Conservation (phyloP, 2,329 filamentous ascomycete genomes). For the Calycina marina region DNA sequence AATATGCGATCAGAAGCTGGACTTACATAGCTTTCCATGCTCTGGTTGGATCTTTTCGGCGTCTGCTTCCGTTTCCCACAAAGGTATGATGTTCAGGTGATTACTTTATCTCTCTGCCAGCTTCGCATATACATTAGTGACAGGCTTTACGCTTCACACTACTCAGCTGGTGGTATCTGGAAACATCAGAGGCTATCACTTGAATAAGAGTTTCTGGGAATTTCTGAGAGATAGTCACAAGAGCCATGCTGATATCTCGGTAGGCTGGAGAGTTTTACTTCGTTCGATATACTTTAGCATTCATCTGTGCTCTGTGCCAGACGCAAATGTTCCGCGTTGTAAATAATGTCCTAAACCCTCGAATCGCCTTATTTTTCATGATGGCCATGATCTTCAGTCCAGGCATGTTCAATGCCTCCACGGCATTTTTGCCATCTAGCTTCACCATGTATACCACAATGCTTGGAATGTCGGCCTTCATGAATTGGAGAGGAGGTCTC, state of each 20-base stretch:
- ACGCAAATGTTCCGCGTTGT: conserved; percentile 68
- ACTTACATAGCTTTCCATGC: conserved; percentile 75
- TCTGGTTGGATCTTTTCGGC: conserved; percentile 48
- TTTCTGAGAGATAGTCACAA: too few species aligned
- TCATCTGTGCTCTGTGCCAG: conserved; percentile 68
- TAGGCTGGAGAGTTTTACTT: conserved; percentile 71
- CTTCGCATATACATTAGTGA: too few species aligned
- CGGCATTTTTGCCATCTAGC: conserved; percentile 78
- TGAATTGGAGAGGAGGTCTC: conserved; percentile 72
- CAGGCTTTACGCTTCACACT: too few species aligned
- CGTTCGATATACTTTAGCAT: conserved; percentile 60
- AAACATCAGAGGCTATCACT: too few species aligned
- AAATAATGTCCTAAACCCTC: conserved; percentile 60
- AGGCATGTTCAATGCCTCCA: conserved; percentile 85
- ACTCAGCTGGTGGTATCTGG: too few species aligned
- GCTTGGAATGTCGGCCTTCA: conserved; percentile 74
- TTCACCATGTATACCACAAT: conserved; percentile 94
- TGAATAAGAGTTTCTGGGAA: too few species aligned
- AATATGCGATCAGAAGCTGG: conserved; percentile 93
- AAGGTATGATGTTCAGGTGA: too few species aligned
- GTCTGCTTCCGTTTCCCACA: conserved; percentile 44
- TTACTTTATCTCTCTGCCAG: too few species aligned
- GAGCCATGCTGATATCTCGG: too few species aligned
- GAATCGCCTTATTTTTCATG: conserved; percentile 76
- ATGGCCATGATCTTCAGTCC: conserved; percentile 65